These are phyloP conservation scores for Fusarium siculi DNA, from an alignment of 2,329 filamentous ascomycete genomes.

Conservation along the genomic window DNA sequence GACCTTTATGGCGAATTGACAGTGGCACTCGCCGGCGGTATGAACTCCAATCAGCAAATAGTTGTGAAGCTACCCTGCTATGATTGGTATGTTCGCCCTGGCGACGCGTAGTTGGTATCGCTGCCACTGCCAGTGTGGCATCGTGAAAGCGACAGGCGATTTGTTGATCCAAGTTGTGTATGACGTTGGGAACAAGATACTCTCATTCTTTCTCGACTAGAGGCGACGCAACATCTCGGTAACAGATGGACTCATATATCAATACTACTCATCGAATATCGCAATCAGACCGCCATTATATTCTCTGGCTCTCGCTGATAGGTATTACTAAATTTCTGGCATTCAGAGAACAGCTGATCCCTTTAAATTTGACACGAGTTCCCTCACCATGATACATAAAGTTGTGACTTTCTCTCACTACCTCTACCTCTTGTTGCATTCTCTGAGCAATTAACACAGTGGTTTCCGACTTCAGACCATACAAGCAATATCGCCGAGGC, in stretches of 20 bases:
- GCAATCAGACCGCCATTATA: accelerated
- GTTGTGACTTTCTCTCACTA: no score
- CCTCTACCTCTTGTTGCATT: no score
- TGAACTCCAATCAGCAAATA: background rate
- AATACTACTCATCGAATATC: accelerated
- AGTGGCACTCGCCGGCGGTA: background rate
- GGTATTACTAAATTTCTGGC: accelerated
- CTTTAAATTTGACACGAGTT: no score
- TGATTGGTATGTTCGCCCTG: background rate
- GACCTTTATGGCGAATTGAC: background rate
- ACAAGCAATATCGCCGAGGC: accelerated
- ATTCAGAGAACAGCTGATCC: accelerated
- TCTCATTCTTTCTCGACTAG: accelerated
- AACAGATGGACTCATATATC: no score
- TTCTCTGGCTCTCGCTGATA: accelerated
- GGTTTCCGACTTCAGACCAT: accelerated
- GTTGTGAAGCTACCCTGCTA: accelerated
- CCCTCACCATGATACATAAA: no score
- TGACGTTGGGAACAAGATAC: no score
- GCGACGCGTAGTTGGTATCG: accelerated
- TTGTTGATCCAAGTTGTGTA: accelerated
- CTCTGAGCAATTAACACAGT: background rate
- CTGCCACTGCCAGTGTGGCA: background rate
- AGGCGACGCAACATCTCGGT: accelerated
- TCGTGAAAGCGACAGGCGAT: no score